Conservation (phyloP, 106 monocot genomes). For the Xerophyta viscosa region DNA sequence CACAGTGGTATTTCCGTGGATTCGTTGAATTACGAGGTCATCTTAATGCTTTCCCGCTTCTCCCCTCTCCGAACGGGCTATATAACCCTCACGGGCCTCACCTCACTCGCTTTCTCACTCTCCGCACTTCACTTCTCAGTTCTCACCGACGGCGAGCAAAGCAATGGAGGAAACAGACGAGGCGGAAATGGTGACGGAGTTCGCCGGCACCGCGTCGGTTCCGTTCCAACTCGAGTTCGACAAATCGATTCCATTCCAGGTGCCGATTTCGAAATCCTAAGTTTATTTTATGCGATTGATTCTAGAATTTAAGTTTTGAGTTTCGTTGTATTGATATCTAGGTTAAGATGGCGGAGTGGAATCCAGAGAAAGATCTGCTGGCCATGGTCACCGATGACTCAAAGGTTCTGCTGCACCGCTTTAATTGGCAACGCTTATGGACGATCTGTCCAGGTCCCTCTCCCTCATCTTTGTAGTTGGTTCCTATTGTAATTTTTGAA, state of each 20-base stretch:
- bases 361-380: slow-evolving; percentile 95
- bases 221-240: slow-evolving; percentile 95
- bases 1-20: too few relatives aligned
- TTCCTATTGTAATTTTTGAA: too few relatives aligned
- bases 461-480: neutral
- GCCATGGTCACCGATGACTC: slow-evolving; percentile 88
- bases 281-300: neutral
- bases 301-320: neutral
- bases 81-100: too few relatives aligned
- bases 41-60: too few relatives aligned
- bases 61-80: neutral
- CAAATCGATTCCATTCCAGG: slow-evolving; percentile 82
- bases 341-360: slow-evolving; percentile 95
- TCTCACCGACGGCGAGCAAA: neutral
- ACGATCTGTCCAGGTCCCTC: slow-evolving; percentile 56
- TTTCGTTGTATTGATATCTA: slow-evolving; percentile 8
- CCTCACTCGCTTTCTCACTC: too few relatives aligned
- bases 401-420: slow-evolving; percentile 84
- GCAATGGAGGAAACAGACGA: slow-evolving; percentile 18
- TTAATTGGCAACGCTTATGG: slow-evolving; percentile 99
- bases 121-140: too few relatives aligned
- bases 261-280: slow-evolving; percentile 5
- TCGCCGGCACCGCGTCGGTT: slow-evolving; percentile 9
- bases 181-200: slow-evolving; percentile 37
- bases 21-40: too few relatives aligned